Evolutionary conservation across 2,329 filamentous ascomycete species (phyloP).

Genomic region (Proliferodiscus dingleyae): DNA sequence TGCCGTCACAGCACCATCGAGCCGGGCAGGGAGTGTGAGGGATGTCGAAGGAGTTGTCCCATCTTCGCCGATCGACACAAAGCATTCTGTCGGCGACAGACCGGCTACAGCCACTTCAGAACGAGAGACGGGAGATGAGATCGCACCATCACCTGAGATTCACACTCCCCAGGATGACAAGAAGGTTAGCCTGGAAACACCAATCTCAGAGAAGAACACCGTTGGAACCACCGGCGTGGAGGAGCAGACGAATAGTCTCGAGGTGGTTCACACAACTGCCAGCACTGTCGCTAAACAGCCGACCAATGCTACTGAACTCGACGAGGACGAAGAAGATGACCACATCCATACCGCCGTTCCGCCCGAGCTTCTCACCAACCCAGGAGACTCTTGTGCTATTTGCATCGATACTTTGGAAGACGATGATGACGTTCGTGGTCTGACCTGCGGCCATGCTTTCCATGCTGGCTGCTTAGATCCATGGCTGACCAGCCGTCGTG

Average conservation of each 20-base stretch:
- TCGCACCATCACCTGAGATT: constrained; percentile 11
- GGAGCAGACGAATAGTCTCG: constrained; percentile 23
- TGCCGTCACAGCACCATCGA: constrained; percentile 69
- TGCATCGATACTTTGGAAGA: constrained; percentile 93
- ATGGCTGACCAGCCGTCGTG: constrained; percentile 89
- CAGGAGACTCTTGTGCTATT: constrained; percentile 92
- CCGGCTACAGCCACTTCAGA: constrained; percentile 22
- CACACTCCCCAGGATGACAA: constrained; percentile 11
- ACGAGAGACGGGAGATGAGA: constrained; percentile 10
- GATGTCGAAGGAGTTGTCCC: constrained; percentile 55
- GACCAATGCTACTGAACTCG: constrained; percentile 36
- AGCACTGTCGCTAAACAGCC: constrained; percentile 34
- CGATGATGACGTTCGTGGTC: constrained; percentile 87
- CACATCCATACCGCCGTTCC: constrained; percentile 79
- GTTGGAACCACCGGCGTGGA: constrained; percentile 15
- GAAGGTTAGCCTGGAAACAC: constrained; percentile 18
- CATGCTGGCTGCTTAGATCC: constrained; percentile 94
- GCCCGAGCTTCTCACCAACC: constrained; percentile 72
- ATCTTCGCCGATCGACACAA: constrained; percentile 30
- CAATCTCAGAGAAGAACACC: constrained; percentile 19
- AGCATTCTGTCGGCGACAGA: constrained; percentile 32
- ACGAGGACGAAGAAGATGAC: constrained; percentile 62
- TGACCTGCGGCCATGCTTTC: constrained; percentile 97
- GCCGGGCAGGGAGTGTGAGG: constrained; percentile 68
- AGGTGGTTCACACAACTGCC: constrained; percentile 27